A percentile compares a stretch with the other conserved stretches of the same genome.
Evolutionary conservation across 257 asterid species (phyloP).

Genomic region (Marsdenia floribunda): DNA sequence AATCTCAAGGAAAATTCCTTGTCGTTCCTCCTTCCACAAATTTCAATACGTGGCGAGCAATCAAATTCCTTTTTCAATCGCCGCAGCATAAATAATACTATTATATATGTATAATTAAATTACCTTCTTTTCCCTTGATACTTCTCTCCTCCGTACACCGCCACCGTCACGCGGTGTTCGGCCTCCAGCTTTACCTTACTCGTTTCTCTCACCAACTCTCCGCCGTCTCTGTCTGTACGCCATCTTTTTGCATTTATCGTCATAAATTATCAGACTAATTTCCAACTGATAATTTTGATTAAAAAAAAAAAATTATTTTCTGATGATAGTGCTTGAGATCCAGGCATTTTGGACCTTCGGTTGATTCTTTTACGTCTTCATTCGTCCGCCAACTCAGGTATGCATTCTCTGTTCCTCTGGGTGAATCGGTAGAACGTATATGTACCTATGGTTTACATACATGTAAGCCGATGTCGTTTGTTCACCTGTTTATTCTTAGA

Average conservation of each 20-base stretch:
- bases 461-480: slow-evolving; percentile 4
- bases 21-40: not conserved
- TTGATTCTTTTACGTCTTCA: not conserved
- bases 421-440: not conserved
- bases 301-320: not conserved
- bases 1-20: slow-evolving; percentile 5
- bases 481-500: not conserved
- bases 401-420: not conserved
- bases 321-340: slow-evolving; percentile 8
- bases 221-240: not conserved
- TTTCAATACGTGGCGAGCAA: not conserved
- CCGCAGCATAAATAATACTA: not conserved
- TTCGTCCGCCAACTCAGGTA: not conserved
- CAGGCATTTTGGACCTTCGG: not conserved
- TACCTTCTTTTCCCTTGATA: not conserved
- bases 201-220: not conserved
- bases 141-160: not conserved
- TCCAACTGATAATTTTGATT: not conserved
- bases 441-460: not conserved
- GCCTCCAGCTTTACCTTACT: not conserved
- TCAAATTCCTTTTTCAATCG: not conserved
- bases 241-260: not conserved
- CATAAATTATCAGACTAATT: not conserved
- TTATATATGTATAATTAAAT: too few relatives aligned
- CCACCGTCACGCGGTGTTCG: not conserved